phyloP scores from a whole-genome alignment of 768 basidiomycete genomes.

The Kondoa malvinella region DNA sequence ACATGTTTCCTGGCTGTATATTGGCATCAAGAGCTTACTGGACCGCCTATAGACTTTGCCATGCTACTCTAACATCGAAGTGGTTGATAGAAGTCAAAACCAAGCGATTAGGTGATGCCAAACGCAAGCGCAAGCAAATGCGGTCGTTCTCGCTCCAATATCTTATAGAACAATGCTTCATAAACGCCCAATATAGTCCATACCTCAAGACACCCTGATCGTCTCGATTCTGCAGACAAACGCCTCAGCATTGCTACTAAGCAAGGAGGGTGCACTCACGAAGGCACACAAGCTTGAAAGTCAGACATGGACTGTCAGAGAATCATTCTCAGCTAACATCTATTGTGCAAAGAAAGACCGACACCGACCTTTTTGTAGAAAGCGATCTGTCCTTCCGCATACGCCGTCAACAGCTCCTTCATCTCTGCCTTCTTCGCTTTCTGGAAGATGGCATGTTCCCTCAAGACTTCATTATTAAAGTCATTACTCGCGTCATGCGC shows the following conservation, averaged over 20 bases:
- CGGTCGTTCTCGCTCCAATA: too few species aligned
- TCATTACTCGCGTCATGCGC: slow-evolving; percentile 91
- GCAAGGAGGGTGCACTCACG: background rate
- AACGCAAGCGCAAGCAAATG: too few species aligned
- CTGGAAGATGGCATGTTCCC: slow-evolving; percentile 81
- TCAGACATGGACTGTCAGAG: background rate
- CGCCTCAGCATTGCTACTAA: background rate
- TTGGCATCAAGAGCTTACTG: background rate
- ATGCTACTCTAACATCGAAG: background rate
- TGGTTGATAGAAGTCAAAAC: background rate
- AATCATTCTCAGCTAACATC: background rate
- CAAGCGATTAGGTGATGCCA: too few species aligned
- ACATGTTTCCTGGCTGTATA: background rate
- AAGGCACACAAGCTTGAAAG: slow-evolving; percentile 7
- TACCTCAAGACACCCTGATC: background rate
- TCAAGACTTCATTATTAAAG: slow-evolving; percentile 84
- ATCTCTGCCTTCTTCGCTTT: slow-evolving; percentile 82
- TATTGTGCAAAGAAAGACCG: background rate
- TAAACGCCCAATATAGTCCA: too few species aligned
- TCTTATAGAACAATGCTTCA: too few species aligned
- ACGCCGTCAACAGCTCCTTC: slow-evolving; percentile 78
- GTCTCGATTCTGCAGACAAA: background rate
- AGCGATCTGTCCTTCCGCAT: slow-evolving; percentile 88
- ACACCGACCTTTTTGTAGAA: slow-evolving; percentile 41
- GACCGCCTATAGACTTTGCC: background rate